These are phyloP conservation scores for Cladobotryum protrusum DNA, from an alignment of 2,329 filamentous ascomycete species.

Conservation along the genomic window DNA sequence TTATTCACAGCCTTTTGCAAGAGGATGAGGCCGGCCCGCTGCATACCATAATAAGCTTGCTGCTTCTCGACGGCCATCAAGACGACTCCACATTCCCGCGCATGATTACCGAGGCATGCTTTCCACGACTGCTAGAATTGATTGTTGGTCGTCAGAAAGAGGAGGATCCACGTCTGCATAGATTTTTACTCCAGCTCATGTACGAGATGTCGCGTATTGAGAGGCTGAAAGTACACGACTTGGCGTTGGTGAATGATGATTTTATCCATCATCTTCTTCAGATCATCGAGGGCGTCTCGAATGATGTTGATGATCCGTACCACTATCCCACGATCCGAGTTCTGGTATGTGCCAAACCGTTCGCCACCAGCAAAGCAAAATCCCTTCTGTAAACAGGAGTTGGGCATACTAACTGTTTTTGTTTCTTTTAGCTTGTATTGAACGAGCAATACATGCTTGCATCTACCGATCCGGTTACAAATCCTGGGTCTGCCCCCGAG, in stretches of 20 bases:
- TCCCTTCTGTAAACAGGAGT: neutral
- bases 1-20: conserved; percentile 84
- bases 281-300: conserved; percentile 79
- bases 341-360: conserved; percentile 52
- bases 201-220: conserved; percentile 98
- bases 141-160: conserved; percentile 61
- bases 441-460: conserved; percentile 98
- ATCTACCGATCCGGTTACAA: conserved; percentile 46
- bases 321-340: conserved; percentile 94
- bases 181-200: conserved; percentile 76
- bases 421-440: conserved; percentile 81
- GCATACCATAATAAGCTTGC: conserved; percentile 73
- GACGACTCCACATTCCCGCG: conserved; percentile 74
- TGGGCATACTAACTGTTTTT: conserved; percentile 14
- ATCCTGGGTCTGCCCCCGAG: conserved; percentile 31
- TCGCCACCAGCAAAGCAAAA: too few species aligned
- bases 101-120: conserved; percentile 83
- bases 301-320: conserved; percentile 86
- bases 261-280: conserved; percentile 81
- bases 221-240: conserved; percentile 66
- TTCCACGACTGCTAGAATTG: conserved; percentile 75
- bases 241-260: conserved; percentile 68
- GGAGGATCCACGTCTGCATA: conserved; percentile 66
- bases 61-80: conserved; percentile 78
- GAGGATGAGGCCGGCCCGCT: conserved; percentile 80